Base-by-base conservation (phyloP, 2,329 filamentous ascomycete species). In the Aspergillus viridinutans region DNA sequence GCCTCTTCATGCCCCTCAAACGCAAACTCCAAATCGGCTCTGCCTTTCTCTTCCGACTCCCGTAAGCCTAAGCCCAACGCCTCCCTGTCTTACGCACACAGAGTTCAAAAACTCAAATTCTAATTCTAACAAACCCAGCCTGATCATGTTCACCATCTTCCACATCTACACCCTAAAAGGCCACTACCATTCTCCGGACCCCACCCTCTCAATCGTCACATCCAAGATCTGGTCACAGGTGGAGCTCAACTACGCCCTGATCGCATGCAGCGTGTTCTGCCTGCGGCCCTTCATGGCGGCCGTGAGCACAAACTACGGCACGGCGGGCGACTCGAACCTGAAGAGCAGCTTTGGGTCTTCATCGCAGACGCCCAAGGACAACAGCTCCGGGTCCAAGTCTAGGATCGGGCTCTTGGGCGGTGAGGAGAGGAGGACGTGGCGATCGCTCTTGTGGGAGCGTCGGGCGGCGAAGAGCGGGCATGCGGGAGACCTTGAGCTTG, bases 181-280 rank as follows among this genome's bases (percentile, higher is more conserved):
- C 32, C 60, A 65, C 40, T 67, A 69, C 6, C 60, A 67, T 40
- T 69, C 67, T 23, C 60, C 64, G 20, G 70, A 78, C 54, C 69
- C 72, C n/a, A 70, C 71, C 20, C 66, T 74, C 49, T 63, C 69
- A 20, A 68, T 68, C 21, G 65, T 73, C 50, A 55, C 63, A 42
- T 67, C 74, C 35, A 66, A 69, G 7, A 63, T 73, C 51, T 76
- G 72, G 72, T 65, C 69, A 25, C 73, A 75, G 58, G 69, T 68
- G 25, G 65, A 74, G 58, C 60, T 75, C 9, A 60, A 70, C 58
- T 75, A 72, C 53, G 65, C 70, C 50, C 66, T 75, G 7, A 64
- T 74, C 26, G 69, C 72, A 14, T 74, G 72, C 61, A 74, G 72
- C 10, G 64, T 72, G 7, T 74, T 74, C 59, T 72, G 66, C 52